Evolutionary conservation across 2,329 filamentous ascomycete genomes (phyloP).

Genomic region (Fusarium pseudograminearum): DNA sequence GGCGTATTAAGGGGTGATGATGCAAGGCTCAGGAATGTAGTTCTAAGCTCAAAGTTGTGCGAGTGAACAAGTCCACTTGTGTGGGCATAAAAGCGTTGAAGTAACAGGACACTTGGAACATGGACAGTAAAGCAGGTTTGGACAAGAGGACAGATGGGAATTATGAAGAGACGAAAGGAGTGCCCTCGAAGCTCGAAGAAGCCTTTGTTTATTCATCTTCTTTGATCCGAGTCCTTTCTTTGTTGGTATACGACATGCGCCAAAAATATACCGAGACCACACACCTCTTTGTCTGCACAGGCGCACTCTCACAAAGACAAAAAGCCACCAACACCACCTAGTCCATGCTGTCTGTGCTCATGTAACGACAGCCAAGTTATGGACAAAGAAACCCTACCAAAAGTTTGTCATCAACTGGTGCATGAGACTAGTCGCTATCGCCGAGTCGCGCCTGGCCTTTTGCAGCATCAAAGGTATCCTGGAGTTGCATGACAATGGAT

Average conservation of each 20-base stretch:
- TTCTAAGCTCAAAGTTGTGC: background rate
- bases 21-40: background rate
- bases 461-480: constrained; percentile 7
- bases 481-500: constrained; percentile 19
- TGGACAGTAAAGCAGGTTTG: background rate
- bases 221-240: constrained; percentile 20
- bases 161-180: constrained; percentile 17
- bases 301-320: constrained; percentile 16
- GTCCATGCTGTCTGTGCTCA: background rate
- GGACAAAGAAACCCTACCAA: constrained; percentile 29
- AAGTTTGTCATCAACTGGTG: constrained; percentile 9
- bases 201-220: constrained; percentile 28
- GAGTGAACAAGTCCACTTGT: background rate
- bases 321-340: background rate
- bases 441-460: constrained; percentile 4
- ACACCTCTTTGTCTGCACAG: constrained; percentile 4
- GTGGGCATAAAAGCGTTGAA: background rate
- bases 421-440: constrained; percentile 12
- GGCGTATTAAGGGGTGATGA: background rate
- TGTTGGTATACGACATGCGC: constrained; percentile 5
- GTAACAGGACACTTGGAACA: background rate
- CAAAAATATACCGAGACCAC: constrained; percentile 23
- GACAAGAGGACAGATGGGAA: constrained; percentile 3
- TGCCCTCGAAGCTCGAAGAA: background rate
- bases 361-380: background rate